A percentile compares a stretch with the other conserved stretches of the same genome.
These are phyloP conservation scores for Spathaspora gorwiae DNA, from an alignment of 805 yeast species.

Conservation along the genomic window DNA sequence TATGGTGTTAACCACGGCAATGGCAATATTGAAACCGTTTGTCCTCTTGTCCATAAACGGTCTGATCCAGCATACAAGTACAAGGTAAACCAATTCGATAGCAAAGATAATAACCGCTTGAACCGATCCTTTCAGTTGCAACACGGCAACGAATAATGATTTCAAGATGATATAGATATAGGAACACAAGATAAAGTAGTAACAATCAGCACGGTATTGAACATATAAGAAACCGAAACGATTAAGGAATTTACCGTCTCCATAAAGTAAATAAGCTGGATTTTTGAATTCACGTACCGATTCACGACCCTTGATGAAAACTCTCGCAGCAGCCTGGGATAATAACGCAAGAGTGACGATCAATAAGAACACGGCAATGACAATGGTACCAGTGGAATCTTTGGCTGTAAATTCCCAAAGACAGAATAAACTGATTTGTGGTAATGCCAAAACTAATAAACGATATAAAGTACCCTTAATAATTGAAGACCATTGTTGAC, in stretches of 20 bases:
- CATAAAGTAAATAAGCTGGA: slow-evolving; percentile 87
- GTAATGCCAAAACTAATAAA: slow-evolving; percentile 76
- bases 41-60: slow-evolving; percentile 96
- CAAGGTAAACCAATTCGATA: slow-evolving; percentile 69
- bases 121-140: slow-evolving; percentile 74
- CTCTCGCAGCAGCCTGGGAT: slow-evolving; percentile 67
- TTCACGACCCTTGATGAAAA: slow-evolving; percentile 67
- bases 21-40: slow-evolving; percentile 85
- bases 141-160: slow-evolving; percentile 79
- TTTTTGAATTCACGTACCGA: slow-evolving; percentile 73
- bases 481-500: slow-evolving; percentile 78
- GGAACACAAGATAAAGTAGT: slow-evolving; percentile 71
- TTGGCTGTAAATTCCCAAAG: slow-evolving; percentile 84
- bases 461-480: slow-evolving; percentile 88
- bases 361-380: slow-evolving; percentile 71
- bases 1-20: slow-evolving; percentile 71
- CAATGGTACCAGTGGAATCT: slow-evolving; percentile 80
- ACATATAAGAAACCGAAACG: slow-evolving; percentile 90
- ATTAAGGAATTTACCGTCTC: slow-evolving; percentile 76
- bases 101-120: slow-evolving; percentile 76
- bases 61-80: slow-evolving; percentile 60
- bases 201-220: slow-evolving; percentile 82
- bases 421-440: slow-evolving; percentile 76
- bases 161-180: slow-evolving; percentile 65
- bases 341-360: slow-evolving; percentile 55